Conservation (phyloP, 257 asterid genomes). For the Capsicum pubescens region DNA sequence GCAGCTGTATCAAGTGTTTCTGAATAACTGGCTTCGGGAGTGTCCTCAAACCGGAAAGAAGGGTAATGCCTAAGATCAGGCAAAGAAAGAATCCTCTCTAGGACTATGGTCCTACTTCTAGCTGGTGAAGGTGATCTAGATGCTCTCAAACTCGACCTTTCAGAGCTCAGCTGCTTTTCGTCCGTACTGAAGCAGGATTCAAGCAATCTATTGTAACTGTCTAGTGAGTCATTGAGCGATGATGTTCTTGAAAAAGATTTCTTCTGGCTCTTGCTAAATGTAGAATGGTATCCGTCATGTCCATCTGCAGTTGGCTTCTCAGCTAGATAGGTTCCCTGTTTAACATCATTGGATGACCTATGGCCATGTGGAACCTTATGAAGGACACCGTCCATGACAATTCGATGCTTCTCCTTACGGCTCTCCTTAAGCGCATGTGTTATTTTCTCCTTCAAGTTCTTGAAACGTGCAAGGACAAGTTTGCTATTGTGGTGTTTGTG, state of each 20-base stretch:
- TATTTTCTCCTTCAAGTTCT: conserved; percentile 62
- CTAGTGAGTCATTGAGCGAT: conserved; percentile 59
- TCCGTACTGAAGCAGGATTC: conserved; percentile 47
- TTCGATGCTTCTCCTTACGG: conserved; percentile 70
- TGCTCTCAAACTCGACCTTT: conserved; percentile 39
- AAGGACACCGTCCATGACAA: conserved; percentile 70
- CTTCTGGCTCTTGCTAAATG: conserved; percentile 30
- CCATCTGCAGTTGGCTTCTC: conserved; percentile 12
- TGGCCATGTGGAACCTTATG: conserved; percentile 72
- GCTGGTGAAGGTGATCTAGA: conserved; percentile 32
- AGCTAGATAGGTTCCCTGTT: not conserved
- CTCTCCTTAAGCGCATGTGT: conserved; percentile 63
- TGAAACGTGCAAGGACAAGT: conserved; percentile 60
- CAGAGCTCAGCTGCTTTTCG: conserved; percentile 41
- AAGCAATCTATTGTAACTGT: conserved; percentile 54
- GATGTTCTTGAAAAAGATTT: conserved; percentile 51
- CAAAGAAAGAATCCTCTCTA: conserved; percentile 69
- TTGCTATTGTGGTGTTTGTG: conserved; percentile 47
- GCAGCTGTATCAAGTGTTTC: conserved; percentile 26
- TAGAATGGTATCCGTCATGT: conserved; percentile 25
- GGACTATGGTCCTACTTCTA: conserved; percentile 27
- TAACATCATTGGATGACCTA: conserved; percentile 37
- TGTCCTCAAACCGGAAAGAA: conserved; percentile 51
- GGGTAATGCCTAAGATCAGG: conserved; percentile 74
- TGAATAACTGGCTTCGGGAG: conserved; percentile 28